phyloP scores from a whole-genome alignment of 225 moss, liverwort and hornwort species.

The Sphagnum contortum region DNA sequence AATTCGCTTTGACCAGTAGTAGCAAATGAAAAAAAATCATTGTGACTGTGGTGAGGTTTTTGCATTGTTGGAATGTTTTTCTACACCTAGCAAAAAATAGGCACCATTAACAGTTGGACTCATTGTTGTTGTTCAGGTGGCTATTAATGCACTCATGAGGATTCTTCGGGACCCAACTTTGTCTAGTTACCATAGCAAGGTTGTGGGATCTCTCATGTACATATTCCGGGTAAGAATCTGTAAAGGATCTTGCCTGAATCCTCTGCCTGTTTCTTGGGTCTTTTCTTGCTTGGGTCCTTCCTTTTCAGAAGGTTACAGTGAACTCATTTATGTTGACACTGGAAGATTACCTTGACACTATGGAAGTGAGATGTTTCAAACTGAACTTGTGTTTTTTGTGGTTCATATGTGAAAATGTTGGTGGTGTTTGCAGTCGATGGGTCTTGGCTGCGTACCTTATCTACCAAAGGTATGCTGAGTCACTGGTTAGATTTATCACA shows the following conservation, averaged over 20 bases:
- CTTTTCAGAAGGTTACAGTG: too few relatives aligned
- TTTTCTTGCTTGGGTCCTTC: not conserved
- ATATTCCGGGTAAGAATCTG: slow-evolving; percentile 65
- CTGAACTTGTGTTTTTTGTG: too few relatives aligned
- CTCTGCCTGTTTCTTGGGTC: not conserved
- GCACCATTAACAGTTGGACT: too few relatives aligned
- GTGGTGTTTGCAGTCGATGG: slow-evolving; percentile 72
- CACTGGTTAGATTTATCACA: not conserved
- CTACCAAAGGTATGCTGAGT: slow-evolving; percentile 68
- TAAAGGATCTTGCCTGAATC: not conserved
- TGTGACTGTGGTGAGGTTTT: too few relatives aligned
- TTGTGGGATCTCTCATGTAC: slow-evolving; percentile 91
- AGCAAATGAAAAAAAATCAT: too few relatives aligned
- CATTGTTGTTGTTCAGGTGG: slow-evolving; percentile 43
- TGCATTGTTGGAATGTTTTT: too few relatives aligned
- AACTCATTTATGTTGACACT: too few relatives aligned
- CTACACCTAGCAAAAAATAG: too few relatives aligned
- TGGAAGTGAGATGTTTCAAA: too few relatives aligned
- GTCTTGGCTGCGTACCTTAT: slow-evolving; percentile 91
- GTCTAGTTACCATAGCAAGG: slow-evolving; percentile 91
- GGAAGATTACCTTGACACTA: too few relatives aligned
- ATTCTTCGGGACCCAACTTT: slow-evolving; percentile 83
- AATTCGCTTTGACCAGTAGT: too few relatives aligned
- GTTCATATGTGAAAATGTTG: not conserved
- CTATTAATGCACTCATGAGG: slow-evolving; percentile 91